Evolutionary conservation across 352 stramenopile species (phyloP).

Genomic region (Plasmopara muralis): DNA sequence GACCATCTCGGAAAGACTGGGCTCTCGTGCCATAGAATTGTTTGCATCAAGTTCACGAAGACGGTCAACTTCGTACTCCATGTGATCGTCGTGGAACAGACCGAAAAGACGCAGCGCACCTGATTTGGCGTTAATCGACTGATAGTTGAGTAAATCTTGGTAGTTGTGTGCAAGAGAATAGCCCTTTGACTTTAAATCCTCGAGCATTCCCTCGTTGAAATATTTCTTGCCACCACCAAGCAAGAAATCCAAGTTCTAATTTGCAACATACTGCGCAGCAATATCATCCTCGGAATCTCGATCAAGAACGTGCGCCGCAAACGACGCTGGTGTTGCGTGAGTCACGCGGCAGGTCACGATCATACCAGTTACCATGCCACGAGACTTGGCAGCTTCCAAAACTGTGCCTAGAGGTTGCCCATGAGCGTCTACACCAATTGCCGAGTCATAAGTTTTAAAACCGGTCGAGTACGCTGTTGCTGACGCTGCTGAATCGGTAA

Average conservation of each 20-base stretch:
- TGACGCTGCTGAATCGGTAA: conserved; percentile 54
- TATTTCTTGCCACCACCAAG: conserved; percentile 41
- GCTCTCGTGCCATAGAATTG: conserved; percentile 38
- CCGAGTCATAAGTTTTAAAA: conserved; percentile 62
- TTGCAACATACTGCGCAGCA: conserved; percentile 50
- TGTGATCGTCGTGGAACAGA: conserved; percentile 56
- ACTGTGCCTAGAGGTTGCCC: conserved; percentile 52
- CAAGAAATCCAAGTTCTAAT: conserved; percentile 66
- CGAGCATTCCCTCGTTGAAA: conserved; percentile 47
- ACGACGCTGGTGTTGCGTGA: conserved; percentile 50
- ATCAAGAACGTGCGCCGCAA: conserved; percentile 45
- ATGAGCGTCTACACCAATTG: conserved; percentile 50
- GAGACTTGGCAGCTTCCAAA: conserved; percentile 53
- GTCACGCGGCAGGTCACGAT: conserved; percentile 60
- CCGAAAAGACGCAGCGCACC: conserved; percentile 51
- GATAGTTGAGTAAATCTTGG: conserved; percentile 45
- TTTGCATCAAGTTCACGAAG: conserved; percentile 28
- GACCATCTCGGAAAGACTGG: conserved; percentile 56
- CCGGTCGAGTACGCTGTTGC: conserved; percentile 51
- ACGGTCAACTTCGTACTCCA: conserved; percentile 65
- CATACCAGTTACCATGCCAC: conserved; percentile 62
- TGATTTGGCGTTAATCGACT: conserved; percentile 34
- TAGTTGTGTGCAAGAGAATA: conserved; percentile 55
- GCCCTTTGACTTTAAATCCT: conserved; percentile 31
- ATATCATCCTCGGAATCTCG: conserved; percentile 52